Evolutionary conservation across 129 eudicot species (phyloP).

Genomic region (Lonicera japonica): DNA sequence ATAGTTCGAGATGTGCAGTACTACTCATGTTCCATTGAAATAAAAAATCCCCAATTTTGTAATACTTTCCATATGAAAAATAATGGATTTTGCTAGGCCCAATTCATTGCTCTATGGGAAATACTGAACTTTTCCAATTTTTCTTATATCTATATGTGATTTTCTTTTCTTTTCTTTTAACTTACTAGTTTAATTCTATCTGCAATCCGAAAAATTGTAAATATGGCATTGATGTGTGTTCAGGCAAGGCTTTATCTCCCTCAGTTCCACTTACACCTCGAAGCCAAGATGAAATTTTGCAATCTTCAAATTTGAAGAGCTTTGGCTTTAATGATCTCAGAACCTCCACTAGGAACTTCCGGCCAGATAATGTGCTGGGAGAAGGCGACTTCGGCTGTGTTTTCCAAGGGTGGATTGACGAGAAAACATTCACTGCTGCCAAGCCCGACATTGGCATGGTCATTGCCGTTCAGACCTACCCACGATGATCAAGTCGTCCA

Average conservation of each 20-base stretch:
- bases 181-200: too few species aligned
- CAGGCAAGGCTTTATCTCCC: slow-evolving; percentile 30
- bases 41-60: too few species aligned
- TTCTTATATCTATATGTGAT: too few species aligned
- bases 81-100: too few species aligned
- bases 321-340: slow-evolving; percentile 45
- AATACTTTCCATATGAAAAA: too few species aligned
- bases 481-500: too few species aligned
- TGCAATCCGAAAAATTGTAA: too few species aligned
- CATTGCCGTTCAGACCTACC: slow-evolving; percentile 64
- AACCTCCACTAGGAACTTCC: slow-evolving; percentile 62
- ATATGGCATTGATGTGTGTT: slow-evolving; percentile 4
- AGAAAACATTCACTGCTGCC: slow-evolving; percentile 54
- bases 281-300: slow-evolving; percentile 58
- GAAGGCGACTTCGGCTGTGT: slow-evolving; percentile 83
- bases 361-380: slow-evolving; percentile 77
- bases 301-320: slow-evolving; percentile 44
- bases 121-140: too few species aligned
- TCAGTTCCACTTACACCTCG: slow-evolving; percentile 37
- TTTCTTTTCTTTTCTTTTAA: too few species aligned
- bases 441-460: slow-evolving; percentile 62
- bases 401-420: slow-evolving; percentile 74
- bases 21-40: too few species aligned
- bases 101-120: background rate
- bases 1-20: too few species aligned